phyloP scores from a whole-genome alignment of 2,329 filamentous ascomycete species.

The Akanthomyces uredinophilus region DNA sequence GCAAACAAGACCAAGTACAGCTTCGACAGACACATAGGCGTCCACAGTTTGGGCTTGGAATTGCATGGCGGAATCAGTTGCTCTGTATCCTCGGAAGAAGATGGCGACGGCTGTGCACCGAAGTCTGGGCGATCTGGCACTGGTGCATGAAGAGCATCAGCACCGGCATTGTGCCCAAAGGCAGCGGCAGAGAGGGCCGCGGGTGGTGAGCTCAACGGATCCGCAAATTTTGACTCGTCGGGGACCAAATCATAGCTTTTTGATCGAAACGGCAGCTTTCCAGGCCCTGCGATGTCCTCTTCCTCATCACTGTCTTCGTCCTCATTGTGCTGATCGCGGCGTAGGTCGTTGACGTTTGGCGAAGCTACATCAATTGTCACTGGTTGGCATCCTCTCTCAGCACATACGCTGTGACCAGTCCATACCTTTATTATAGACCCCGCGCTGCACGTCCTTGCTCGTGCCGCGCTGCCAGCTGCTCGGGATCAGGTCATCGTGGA shows the following conservation, averaged over 20 bases:
- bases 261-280: neutral
- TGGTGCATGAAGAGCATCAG: neutral
- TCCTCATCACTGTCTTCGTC: neutral
- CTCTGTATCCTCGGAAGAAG: neutral
- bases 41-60: conserved; percentile 16
- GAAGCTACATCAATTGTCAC: neutral
- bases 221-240: neutral
- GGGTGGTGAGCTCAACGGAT: neutral
- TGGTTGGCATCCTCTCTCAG: neutral
- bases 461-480: neutral
- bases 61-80: neutral
- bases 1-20: conserved; percentile 19
- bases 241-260: neutral
- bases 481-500: neutral
- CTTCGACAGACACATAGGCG: conserved; percentile 20
- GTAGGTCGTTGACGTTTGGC: neutral
- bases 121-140: neutral
- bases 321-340: neutral
- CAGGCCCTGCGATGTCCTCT: neutral
- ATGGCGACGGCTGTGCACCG: neutral
- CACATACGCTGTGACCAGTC: neutral
- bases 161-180: neutral
- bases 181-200: neutral
- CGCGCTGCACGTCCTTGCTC: neutral
- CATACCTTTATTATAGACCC: neutral